Conservation (phyloP, 345 rosid genomes). For the Punica granatum region DNA sequence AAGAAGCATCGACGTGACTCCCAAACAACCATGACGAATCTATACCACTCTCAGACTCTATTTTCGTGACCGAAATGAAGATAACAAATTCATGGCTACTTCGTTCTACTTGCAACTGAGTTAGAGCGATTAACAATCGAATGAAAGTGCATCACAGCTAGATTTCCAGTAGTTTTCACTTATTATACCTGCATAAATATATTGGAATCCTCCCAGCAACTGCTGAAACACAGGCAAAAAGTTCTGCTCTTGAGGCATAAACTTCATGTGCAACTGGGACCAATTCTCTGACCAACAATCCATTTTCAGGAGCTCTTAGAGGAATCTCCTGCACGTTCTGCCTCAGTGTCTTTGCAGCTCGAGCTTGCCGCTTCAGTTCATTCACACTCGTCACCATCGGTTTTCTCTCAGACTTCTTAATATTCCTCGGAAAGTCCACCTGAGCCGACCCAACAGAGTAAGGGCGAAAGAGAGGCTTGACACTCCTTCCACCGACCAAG, state of each 20-base stretch:
- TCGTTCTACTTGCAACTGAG: no score
- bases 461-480: constrained; percentile 12
- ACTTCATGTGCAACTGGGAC: constrained; percentile 39
- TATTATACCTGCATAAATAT: constrained; percentile 33
- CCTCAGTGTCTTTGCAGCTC: constrained; percentile 23
- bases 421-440: constrained; percentile 28
- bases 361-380: constrained; percentile 34
- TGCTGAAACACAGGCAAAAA: constrained; percentile 27
- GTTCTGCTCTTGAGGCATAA: constrained; percentile 23
- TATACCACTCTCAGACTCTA: no score
- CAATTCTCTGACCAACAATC: constrained; percentile 31
- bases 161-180: background rate
- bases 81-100: no score
- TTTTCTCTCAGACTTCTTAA: constrained; percentile 33
- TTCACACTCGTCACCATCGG: constrained; percentile 39
- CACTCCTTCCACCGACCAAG: background rate
- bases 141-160: background rate
- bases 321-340: constrained; percentile 28
- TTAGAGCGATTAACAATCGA: background rate
- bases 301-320: constrained; percentile 41
- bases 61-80: no score
- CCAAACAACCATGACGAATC: no score
- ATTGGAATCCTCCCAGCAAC: constrained; percentile 21
- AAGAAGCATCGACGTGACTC: no score
- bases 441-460: constrained; percentile 15